Evolutionary conservation across 1,139 yeast genomes (phyloP).

Genomic region (Diutina neorugosa): DNA sequence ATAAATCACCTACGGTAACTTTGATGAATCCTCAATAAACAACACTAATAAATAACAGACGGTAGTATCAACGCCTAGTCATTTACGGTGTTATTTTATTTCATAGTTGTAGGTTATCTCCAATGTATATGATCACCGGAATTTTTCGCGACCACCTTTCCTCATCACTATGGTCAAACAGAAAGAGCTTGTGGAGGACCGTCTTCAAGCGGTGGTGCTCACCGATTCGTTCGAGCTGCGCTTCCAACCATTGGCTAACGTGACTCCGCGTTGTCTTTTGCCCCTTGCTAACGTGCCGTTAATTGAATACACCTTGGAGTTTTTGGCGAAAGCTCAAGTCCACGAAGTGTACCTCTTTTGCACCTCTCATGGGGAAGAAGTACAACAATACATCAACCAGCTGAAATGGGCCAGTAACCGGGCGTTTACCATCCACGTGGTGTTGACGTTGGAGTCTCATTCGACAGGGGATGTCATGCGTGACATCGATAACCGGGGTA

Average conservation of each 20-base stretch:
- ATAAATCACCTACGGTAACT: too few relatives aligned
- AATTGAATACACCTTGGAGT: slow-evolving; percentile 89
- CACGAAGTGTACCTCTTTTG: slow-evolving; percentile 85
- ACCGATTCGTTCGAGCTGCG: slow-evolving; percentile 89
- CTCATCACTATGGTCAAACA: slow-evolving; percentile 12
- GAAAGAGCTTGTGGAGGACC: slow-evolving; percentile 50
- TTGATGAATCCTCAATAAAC: too few relatives aligned
- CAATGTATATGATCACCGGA: neutral
- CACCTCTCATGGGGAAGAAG: slow-evolving; percentile 80
- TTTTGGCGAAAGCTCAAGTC: slow-evolving; percentile 83
- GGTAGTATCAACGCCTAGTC: too few relatives aligned
- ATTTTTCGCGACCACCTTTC: neutral
- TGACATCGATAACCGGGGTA: slow-evolving; percentile 82
- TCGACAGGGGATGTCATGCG: slow-evolving; percentile 97
- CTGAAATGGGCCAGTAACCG: slow-evolving; percentile 68
- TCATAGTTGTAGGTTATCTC: too few relatives aligned
- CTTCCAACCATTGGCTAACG: slow-evolving; percentile 83
- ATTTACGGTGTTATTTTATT: too few relatives aligned
- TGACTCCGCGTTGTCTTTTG: slow-evolving; percentile 75
- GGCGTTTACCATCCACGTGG: slow-evolving; percentile 62
- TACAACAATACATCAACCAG: slow-evolving; percentile 67
- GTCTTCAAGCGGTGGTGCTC: slow-evolving; percentile 85
- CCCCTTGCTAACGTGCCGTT: slow-evolving; percentile 91
- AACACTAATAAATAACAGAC: too few relatives aligned
- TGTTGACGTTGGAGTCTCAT: slow-evolving; percentile 78